Conservation (phyloP, 768 basidiomycete genomes). For the Strobilomyces confusus region DNA sequence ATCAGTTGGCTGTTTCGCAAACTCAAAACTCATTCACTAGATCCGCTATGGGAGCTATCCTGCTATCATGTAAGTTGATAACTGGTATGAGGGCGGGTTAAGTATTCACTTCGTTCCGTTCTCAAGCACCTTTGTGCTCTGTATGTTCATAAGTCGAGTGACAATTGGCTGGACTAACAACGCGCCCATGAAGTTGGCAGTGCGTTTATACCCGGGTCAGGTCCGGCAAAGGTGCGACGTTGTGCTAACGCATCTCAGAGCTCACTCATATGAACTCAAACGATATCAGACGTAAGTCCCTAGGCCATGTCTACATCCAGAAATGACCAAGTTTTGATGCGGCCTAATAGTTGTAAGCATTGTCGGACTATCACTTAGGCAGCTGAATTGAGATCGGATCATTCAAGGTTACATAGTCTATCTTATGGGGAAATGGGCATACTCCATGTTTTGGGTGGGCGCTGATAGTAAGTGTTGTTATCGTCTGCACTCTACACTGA, state of each 20-base stretch:
- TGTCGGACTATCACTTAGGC: no score
- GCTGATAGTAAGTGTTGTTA: neutral
- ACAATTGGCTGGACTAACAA: neutral
- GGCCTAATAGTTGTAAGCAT: neutral
- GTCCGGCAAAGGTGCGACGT: neutral
- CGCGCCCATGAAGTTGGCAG: neutral
- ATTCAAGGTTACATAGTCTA: neutral
- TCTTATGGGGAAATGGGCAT: neutral
- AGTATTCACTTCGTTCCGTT: neutral
- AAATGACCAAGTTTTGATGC: neutral
- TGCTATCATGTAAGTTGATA: neutral
- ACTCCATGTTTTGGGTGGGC: neutral
- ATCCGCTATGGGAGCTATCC: neutral
- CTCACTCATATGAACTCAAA: neutral
- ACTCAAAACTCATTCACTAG: neutral
- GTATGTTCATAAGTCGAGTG: neutral
- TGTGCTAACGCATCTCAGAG: no score
- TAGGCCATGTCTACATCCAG: neutral
- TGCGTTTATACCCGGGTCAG: neutral
- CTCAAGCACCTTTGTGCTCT: neutral
- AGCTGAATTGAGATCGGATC: neutral
- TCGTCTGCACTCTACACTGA: neutral
- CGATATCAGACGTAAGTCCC: neutral
- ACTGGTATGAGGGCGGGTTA: neutral
- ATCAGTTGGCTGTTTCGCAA: neutral